phyloP scores from a whole-genome alignment of 768 basidiomycete genomes.

The Panaeolus papilionaceus region DNA sequence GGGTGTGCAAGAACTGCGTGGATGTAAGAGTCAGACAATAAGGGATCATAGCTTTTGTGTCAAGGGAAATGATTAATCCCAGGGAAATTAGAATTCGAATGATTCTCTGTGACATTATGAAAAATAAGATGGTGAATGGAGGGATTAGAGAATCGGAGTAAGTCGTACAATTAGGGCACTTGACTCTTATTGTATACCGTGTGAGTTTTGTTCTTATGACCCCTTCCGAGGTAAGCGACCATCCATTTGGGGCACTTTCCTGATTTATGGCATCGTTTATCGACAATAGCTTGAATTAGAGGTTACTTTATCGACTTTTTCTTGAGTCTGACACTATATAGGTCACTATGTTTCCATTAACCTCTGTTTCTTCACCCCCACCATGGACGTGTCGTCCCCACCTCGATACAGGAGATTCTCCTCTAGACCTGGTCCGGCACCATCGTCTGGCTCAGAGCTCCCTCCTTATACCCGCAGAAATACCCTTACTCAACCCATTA shows the following conservation, averaged over 20 bases:
- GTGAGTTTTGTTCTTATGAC: not conserved
- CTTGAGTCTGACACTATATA: constrained; percentile 13
- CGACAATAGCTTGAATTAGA: constrained; percentile 6
- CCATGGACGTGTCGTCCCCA: constrained; percentile 55
- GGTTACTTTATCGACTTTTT: not conserved
- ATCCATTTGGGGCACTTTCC: not conserved
- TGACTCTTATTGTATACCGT: constrained; percentile 11
- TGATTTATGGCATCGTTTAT: not conserved
- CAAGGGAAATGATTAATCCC: not conserved
- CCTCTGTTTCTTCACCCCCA: constrained; percentile 27
- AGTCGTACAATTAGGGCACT: not conserved
- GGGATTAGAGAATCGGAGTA: not conserved
- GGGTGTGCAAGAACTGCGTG: constrained; percentile 4
- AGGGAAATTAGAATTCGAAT: not conserved
- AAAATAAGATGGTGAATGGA: not conserved
- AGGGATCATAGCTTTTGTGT: not conserved
- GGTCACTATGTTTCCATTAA: constrained; percentile 16
- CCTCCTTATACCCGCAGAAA: constrained; percentile 56
- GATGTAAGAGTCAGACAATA: constrained; percentile 11
- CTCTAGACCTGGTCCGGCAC: constrained; percentile 56
- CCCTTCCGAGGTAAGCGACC: constrained; percentile 1
- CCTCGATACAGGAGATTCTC: constrained; percentile 58
- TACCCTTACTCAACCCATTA: constrained; percentile 46
- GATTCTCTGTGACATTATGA: not conserved
- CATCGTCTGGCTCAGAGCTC: constrained; percentile 50